Conservation (phyloP, 257 asterid genomes). For the Parsonsia alboflavescens region DNA sequence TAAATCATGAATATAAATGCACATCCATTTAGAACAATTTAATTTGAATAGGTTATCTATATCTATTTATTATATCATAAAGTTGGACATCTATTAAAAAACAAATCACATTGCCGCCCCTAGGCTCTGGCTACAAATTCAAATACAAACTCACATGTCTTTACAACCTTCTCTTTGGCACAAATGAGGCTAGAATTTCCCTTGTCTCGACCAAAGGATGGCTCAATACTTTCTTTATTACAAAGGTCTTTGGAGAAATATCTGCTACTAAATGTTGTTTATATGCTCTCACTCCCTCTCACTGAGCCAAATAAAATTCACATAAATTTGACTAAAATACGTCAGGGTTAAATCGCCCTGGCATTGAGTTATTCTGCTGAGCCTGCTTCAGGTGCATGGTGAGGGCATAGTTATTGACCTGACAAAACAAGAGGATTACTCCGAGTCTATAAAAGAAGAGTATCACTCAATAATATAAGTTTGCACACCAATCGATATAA, state of each 20-base stretch:
- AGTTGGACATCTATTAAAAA: too few relatives aligned
- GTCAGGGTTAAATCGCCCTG: slow-evolving; percentile 84
- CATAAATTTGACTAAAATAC: slow-evolving; percentile 42
- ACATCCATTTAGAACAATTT: too few relatives aligned
- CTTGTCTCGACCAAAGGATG: slow-evolving; percentile 5
- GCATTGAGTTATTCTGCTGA: slow-evolving; percentile 59
- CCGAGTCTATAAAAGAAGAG: background rate
- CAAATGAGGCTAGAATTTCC: background rate
- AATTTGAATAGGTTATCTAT: too few relatives aligned
- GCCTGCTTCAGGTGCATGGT: slow-evolving; percentile 91
- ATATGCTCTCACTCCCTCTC: background rate
- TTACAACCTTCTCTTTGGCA: slow-evolving; percentile 7
- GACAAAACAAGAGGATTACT: slow-evolving; percentile 16
- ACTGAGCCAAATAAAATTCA: background rate
- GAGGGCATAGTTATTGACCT: slow-evolving; percentile 71
- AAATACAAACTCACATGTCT: background rate
- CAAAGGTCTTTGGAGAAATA: background rate
- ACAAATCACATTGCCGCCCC: too few relatives aligned
- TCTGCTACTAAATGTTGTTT: slow-evolving; percentile 1
- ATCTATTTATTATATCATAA: too few relatives aligned
- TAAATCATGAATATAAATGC: too few relatives aligned
- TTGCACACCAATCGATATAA: background rate
- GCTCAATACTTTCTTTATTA: background rate
- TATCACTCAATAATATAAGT: background rate
- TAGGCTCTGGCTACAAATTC: background rate